phyloP scores from a whole-genome alignment of 345 rosid genomes.

The Lepidium didymum region DNA sequence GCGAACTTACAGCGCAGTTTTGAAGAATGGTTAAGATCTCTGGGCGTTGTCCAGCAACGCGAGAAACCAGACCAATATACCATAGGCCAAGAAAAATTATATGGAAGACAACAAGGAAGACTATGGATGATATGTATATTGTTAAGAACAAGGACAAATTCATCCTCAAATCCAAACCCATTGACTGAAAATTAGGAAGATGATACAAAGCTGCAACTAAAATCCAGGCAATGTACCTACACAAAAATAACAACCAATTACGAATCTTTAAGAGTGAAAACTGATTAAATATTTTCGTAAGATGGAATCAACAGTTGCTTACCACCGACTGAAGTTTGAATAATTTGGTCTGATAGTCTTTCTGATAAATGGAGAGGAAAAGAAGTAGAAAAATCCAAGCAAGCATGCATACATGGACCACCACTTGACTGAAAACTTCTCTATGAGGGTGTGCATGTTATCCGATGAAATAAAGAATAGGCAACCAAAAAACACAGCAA shows the following conservation, averaged over 20 bases:
- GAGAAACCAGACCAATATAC: slow-evolving; percentile 91
- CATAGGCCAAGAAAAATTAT: slow-evolving; percentile 81
- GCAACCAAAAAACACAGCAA: slow-evolving; percentile 91
- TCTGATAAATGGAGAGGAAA: slow-evolving; percentile 91
- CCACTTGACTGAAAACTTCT: slow-evolving; percentile 89
- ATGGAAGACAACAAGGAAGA: slow-evolving; percentile 92
- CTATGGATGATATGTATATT: slow-evolving; percentile 70
- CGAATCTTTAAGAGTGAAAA: neutral
- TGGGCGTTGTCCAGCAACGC: slow-evolving; percentile 92
- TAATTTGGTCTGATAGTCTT: slow-evolving; percentile 96
- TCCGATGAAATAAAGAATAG: slow-evolving; percentile 94
- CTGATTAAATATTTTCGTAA: neutral
- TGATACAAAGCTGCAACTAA: slow-evolving; percentile 95
- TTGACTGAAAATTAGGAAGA: slow-evolving; percentile 98
- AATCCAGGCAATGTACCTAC: slow-evolving; percentile 98
- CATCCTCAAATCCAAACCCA: slow-evolving; percentile 99
- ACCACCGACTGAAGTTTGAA: slow-evolving; percentile 96
- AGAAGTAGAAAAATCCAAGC: slow-evolving; percentile 98
- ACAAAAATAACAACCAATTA: neutral
- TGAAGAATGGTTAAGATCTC: slow-evolving; percentile 85
- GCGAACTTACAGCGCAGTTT: slow-evolving; percentile 77
- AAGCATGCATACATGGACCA: slow-evolving; percentile 99
- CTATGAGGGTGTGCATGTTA: slow-evolving; percentile 91
- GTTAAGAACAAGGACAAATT: slow-evolving; percentile 92
- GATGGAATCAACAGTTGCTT: slow-evolving; percentile 23